Conservation (phyloP, 805 yeast species). For the Pichia rugopelliculosa region DNA sequence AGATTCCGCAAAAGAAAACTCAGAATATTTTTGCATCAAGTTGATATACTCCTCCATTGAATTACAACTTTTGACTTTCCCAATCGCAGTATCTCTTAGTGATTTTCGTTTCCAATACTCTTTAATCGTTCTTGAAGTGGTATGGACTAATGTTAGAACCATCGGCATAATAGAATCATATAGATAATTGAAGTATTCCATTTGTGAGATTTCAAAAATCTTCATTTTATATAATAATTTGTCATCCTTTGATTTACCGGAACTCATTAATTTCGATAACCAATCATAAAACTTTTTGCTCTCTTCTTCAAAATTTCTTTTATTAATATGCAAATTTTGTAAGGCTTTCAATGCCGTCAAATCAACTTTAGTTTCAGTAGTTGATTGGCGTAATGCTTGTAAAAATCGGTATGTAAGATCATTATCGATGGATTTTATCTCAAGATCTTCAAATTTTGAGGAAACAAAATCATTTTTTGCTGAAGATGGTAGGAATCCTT, state of each 20-base stretch:
- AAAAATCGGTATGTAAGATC: constrained; percentile 1
- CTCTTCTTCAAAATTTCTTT: constrained; percentile 30
- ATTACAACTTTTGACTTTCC: constrained; percentile 15
- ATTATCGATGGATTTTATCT: neutral
- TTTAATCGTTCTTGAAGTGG: neutral
- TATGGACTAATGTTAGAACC: constrained; percentile 9
- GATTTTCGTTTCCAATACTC: constrained; percentile 11
- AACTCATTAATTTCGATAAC: constrained; percentile 28
- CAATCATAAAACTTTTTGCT: constrained; percentile 31
- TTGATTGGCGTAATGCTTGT: constrained; percentile 6
- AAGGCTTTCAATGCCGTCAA: neutral
- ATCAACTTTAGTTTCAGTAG: constrained; percentile 3
- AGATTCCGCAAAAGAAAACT: neutral
- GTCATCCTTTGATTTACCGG: constrained; percentile 29
- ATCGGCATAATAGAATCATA: constrained; percentile 21
- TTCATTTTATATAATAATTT: constrained; percentile 26
- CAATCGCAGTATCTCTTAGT: constrained; percentile 15
- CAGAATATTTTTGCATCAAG: constrained; percentile 32
- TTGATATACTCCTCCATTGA: constrained; percentile 25
- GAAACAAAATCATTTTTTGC: constrained; percentile 2
- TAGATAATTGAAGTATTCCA: constrained; percentile 26
- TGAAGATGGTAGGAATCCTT: constrained; percentile 4
- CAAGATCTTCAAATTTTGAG: neutral
- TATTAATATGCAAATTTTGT: constrained; percentile 12
- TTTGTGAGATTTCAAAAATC: constrained; percentile 25